Evolutionary conservation across 352 stramenopile genomes (phyloP).

Genomic region (Pythium periplocum): DNA sequence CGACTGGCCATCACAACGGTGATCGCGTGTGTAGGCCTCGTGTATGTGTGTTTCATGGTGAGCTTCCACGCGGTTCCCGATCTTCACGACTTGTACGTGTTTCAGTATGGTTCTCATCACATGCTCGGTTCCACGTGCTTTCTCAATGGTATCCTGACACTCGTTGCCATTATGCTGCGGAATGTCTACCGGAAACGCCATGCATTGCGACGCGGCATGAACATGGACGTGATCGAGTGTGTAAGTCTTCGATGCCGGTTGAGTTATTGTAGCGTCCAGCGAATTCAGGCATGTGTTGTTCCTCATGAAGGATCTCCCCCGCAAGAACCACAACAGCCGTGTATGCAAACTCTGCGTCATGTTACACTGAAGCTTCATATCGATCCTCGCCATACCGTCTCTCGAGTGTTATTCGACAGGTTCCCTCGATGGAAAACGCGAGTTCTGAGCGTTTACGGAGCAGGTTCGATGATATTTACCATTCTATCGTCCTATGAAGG

Average conservation of each 20-base stretch:
- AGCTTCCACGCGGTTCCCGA: too few relatives aligned
- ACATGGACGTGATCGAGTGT: conserved; percentile 1
- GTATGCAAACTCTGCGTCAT: conserved; percentile 1
- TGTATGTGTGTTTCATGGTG: too few relatives aligned
- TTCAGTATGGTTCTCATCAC: too few relatives aligned
- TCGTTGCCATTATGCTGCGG: too few relatives aligned
- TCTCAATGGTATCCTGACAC: too few relatives aligned
- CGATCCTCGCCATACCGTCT: not conserved
- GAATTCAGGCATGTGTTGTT: conserved; percentile 1
- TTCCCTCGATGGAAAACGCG: too few relatives aligned
- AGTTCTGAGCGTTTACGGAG: conserved; percentile 17
- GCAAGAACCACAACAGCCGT: not conserved
- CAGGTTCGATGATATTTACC: too few relatives aligned
- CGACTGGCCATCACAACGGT: not conserved
- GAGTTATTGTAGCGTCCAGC: conserved; percentile 1
- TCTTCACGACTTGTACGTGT: too few relatives aligned
- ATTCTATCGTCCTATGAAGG: too few relatives aligned
- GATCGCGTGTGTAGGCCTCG: conserved; percentile 1
- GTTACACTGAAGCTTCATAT: not conserved
- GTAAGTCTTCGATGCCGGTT: conserved; percentile 3
- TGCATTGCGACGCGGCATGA: too few relatives aligned
- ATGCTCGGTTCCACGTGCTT: too few relatives aligned
- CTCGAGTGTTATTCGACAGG: not conserved
- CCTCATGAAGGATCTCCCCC: not conserved
- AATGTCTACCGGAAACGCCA: too few relatives aligned